phyloP scores from a whole-genome alignment of 495 filamentous ascomycete species.

The Hyaloscypha finlandica region DNA sequence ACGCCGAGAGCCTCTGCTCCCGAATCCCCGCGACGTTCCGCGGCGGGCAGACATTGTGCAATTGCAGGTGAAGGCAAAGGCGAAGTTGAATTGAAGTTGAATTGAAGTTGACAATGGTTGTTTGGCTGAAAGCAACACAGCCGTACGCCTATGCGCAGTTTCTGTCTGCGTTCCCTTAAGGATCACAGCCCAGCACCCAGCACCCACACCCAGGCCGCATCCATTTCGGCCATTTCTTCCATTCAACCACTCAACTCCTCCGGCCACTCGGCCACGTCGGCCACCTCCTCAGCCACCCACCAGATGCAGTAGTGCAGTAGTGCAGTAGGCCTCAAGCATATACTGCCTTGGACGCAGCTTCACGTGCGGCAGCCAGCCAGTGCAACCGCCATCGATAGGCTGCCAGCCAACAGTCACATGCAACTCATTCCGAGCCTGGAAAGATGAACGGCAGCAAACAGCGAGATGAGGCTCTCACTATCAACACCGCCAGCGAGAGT shows the following conservation, averaged over 20 bases:
- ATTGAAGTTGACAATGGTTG: background rate
- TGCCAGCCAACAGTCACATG: conserved; percentile 12
- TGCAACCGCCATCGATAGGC: conserved; percentile 4
- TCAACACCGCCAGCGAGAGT: background rate
- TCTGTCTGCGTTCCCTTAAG: no score
- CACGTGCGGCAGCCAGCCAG: conserved; percentile 25
- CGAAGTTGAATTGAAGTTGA: background rate
- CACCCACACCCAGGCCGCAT: no score
- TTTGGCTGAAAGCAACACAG: no score
- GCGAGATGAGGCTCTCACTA: background rate
- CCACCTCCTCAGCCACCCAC: no score
- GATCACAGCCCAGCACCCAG: no score
- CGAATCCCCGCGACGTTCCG: background rate
- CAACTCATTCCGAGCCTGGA: background rate
- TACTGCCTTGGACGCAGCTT: background rate
- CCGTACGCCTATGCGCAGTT: no score
- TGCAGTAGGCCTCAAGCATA: no score
- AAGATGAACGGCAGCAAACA: background rate
- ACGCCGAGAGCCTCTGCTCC: background rate
- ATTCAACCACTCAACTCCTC: no score
- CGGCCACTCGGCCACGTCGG: no score
- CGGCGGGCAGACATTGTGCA: background rate
- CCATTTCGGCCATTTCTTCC: no score
- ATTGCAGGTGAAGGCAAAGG: background rate
- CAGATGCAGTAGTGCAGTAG: no score